These are phyloP conservation scores for Tricharina praecox DNA, from an alignment of 495 filamentous ascomycete species.

Conservation along the genomic window DNA sequence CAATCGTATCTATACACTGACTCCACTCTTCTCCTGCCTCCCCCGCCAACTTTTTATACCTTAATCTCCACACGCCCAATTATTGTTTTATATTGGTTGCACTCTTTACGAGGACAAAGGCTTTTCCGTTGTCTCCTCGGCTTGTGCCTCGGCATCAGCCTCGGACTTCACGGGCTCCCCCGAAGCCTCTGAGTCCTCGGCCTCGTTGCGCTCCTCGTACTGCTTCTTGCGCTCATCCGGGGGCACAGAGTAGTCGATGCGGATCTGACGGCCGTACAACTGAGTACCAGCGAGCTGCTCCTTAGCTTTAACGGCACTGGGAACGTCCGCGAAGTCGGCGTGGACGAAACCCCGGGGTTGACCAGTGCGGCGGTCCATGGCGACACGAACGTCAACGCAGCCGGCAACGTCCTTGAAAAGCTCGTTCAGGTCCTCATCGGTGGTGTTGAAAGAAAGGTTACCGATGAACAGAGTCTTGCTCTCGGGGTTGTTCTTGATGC, in stretches of 20 bases:
- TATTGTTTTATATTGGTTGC: too few species aligned
- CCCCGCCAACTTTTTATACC: too few species aligned
- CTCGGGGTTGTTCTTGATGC: conserved; percentile 29
- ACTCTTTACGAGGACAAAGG: too few species aligned
- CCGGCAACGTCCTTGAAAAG: conserved; percentile 58
- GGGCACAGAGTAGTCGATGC: conserved; percentile 42
- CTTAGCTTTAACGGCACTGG: conserved; percentile 41
- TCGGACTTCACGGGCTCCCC: too few species aligned
- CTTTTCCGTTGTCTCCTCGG: too few species aligned
- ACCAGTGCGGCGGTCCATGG: conserved; percentile 74
- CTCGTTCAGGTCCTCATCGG: conserved; percentile 69
- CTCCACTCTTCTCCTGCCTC: too few species aligned
- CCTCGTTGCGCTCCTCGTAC: conserved; percentile 2
- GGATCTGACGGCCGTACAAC: conserved; percentile 49
- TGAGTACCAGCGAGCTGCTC: conserved; percentile 39
- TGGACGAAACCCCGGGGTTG: conserved; percentile 81
- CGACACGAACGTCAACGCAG: conserved; percentile 67
- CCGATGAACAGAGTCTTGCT: conserved; percentile 67
- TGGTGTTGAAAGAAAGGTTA: conserved; percentile 77
- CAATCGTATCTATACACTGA: too few species aligned
- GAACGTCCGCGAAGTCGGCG: conserved; percentile 58
- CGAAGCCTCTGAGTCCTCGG: too few species aligned
- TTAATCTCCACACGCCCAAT: too few species aligned
- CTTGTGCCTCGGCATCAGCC: too few species aligned
- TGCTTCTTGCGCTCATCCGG: conserved; percentile 3